phyloP scores from a whole-genome alignment of 257 asterid species.

The Przewalskia tangutica region DNA sequence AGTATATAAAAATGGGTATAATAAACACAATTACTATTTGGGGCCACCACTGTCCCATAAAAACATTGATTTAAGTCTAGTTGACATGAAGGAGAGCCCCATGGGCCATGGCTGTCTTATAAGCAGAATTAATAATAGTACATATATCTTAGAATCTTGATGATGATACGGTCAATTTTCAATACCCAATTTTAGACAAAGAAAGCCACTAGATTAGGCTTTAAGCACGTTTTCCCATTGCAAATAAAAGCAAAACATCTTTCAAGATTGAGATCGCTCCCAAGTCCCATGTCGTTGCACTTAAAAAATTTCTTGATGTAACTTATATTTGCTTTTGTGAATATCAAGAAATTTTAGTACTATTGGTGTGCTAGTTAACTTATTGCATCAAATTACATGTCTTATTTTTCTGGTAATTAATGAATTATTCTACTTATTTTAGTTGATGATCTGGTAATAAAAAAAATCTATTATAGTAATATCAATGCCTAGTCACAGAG shows the following conservation, averaged over 20 bases:
- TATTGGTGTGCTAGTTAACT: background rate
- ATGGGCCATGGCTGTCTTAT: background rate
- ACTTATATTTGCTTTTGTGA: background rate
- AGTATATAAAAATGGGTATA: background rate
- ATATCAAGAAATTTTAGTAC: background rate
- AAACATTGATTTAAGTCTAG: background rate
- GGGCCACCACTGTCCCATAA: background rate
- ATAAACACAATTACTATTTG: background rate
- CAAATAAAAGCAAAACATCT: background rate
- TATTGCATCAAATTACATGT: background rate
- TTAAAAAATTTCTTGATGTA: background rate
- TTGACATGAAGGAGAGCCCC: background rate
- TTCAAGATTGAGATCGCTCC: background rate
- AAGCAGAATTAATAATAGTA: background rate
- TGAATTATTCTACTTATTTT: too few species aligned
- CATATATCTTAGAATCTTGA: background rate
- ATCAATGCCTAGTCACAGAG: too few species aligned
- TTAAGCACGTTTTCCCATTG: constrained; percentile 2
- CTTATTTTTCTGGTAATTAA: too few species aligned
- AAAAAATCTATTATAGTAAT: too few species aligned
- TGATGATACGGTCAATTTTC: background rate
- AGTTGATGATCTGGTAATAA: too few species aligned
- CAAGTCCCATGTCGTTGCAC: background rate
- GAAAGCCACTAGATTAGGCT: background rate
- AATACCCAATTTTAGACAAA: background rate